Base-by-base conservation (phyloP, 176 grass and related monocot genomes). In the Thalia dealbata region DNA sequence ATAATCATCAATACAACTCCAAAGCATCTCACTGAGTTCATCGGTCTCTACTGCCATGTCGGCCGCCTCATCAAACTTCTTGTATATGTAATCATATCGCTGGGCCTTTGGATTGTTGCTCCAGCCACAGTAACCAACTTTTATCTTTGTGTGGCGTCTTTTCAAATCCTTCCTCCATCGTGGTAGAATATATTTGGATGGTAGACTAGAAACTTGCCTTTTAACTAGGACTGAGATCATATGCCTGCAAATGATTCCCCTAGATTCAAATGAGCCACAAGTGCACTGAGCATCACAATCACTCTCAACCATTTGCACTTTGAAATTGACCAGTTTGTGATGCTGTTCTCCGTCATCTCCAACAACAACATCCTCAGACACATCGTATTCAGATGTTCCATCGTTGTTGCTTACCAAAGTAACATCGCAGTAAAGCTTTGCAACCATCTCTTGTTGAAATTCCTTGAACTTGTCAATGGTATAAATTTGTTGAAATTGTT, bases 181-280 rank as follows among this genome's bases (percentile, higher is more conserved):
- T 16, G 61, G 16, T 51, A 67, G 25, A 51, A 67, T 77, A 28
- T 66, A 77, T 67, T 41, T 51, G 10, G 75, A 67, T 24, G 61
- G 45, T 67, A 77, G 13, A 67, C 42, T 27, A 38, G 29, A 29
- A 26, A 77, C 28, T 29, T 67, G 43, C 29, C 54, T 64, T 32
- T 77, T 51, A 7, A 52, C 64, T 30, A 77, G 46, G 15, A 67
- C 63, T 24, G 61, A 67, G 30, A 77, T 50, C 23, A 77, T 64
- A 67, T 77, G 75, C 45, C 75, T 77, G 28, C 75, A 77, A 38
- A 77, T 38, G 10, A 77, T 77, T 67, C 75, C 75, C 46, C 50
- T 54, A 30, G 68, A 68, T 67, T 77, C 61, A 52, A 77, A 77
- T n/a, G 19, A 16, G 16, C 13, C 9, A 77, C 61, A 77, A 24